These are phyloP conservation scores for Solioccasus polychromus DNA, from an alignment of 768 basidiomycete species.

Conservation along the genomic window DNA sequence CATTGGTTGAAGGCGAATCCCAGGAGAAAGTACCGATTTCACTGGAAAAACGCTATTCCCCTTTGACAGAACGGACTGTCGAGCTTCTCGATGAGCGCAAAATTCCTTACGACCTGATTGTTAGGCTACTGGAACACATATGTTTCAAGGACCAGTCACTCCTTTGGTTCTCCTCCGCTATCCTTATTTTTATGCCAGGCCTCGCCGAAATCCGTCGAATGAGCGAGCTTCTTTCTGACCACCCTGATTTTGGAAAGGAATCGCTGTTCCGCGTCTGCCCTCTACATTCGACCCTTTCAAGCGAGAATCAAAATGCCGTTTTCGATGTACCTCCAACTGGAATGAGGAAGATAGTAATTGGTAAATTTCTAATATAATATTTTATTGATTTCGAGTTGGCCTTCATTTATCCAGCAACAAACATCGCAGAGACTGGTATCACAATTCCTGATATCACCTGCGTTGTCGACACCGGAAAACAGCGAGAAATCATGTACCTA, in stretches of 20 bases:
- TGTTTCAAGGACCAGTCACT: constrained; percentile 66
- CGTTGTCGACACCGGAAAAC: constrained; percentile 92
- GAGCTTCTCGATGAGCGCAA: constrained; percentile 84
- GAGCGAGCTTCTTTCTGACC: constrained; percentile 76
- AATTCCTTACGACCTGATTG: constrained; percentile 89
- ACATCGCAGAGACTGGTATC: constrained; percentile 95
- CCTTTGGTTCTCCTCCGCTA: constrained; percentile 65
- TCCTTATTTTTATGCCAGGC: constrained; percentile 93
- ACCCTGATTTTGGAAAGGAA: constrained; percentile 63
- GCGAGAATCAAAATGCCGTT: constrained; percentile 85
- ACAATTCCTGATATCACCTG: constrained; percentile 98
- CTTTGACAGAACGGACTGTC: constrained; percentile 69
- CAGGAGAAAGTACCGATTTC: constrained; percentile 37
- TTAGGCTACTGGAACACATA: constrained; percentile 76
- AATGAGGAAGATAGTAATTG: constrained; percentile 90
- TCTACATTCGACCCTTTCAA: constrained; percentile 90
- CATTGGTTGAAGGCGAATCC: constrained; percentile 18
- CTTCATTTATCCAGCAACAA: constrained; percentile 55
- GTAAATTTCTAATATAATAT: constrained; percentile 39
- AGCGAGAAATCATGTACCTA: constrained; percentile 84
- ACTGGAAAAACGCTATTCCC: constrained; percentile 78
- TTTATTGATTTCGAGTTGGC: not conserved
- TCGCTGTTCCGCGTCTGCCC: constrained; percentile 74
- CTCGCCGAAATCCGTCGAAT: constrained; percentile 89
- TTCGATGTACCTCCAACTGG: constrained; percentile 84